Conservation (phyloP, 805 yeast species). For the Metschnikowia sp. region DNA sequence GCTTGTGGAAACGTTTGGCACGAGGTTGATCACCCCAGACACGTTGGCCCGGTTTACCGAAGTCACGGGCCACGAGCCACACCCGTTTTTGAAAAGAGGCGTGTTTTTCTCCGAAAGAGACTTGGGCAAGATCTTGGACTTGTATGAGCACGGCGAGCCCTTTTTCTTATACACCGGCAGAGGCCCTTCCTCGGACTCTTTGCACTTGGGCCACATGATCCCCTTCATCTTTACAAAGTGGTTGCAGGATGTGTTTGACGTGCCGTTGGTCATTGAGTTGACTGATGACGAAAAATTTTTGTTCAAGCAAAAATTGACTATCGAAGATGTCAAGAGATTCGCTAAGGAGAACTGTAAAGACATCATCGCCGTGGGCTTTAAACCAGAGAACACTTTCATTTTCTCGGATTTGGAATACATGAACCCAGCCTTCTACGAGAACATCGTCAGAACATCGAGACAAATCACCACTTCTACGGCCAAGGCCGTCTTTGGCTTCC, state of each 20-base stretch:
- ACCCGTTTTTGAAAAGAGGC: constrained; percentile 85
- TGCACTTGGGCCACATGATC: constrained; percentile 96
- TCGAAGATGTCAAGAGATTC: constrained; percentile 80
- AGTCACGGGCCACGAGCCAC: constrained; percentile 90
- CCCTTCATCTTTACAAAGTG: constrained; percentile 96
- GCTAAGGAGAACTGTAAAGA: constrained; percentile 86
- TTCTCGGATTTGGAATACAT: constrained; percentile 90
- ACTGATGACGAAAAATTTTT: constrained; percentile 97
- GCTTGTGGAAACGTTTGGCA: constrained; percentile 83
- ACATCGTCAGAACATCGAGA: constrained; percentile 86
- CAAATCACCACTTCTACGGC: constrained; percentile 98
- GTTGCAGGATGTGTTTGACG: constrained; percentile 97
- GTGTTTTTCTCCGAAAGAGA: constrained; percentile 91
- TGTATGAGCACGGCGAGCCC: constrained; percentile 92
- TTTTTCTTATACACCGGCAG: constrained; percentile 96
- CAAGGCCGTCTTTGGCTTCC: constrained; percentile 93
- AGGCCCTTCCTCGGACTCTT: constrained; percentile 91
- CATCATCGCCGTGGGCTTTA: constrained; percentile 90
- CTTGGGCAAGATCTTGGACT: constrained; percentile 69
- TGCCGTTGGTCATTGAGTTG: constrained; percentile 86
- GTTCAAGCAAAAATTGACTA: constrained; percentile 85
- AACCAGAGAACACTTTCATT: constrained; percentile 90
- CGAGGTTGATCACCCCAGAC: constrained; percentile 65
- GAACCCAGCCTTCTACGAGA: constrained; percentile 93
- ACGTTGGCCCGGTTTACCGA: constrained; percentile 69